Evolutionary conservation across 2,329 filamentous ascomycete genomes (phyloP), one percentile per base, ranked within the genome.

Genomic region (Fusarium sp.): DNA sequence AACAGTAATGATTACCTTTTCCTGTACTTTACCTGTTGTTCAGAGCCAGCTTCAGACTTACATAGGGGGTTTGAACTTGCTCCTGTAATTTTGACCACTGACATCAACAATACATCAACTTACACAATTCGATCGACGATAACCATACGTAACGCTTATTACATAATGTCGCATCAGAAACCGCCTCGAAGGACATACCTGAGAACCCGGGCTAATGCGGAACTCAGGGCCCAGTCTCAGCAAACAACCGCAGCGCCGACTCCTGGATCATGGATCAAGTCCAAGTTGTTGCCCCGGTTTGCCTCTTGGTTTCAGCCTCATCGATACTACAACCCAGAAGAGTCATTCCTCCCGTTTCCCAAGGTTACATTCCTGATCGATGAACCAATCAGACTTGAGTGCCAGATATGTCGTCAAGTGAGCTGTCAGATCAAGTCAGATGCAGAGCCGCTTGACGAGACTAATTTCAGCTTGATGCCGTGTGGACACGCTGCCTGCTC

Each of bases 401-500:
- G 74, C 40, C 68, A 72, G 56, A 75, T 77, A 37, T 78, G 76
- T 50, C 66, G 59, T 28, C 63, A 70, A 31, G 65, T 57, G 12
- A 55, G 49, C 31, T 66, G 70, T 28, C 26, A 62, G 42, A 66
- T 77, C 42, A 63, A 54, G n/a, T 26, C 65, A n/a, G 67, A 67
- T 18, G 18, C 45, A 41, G 46, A 67, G 47, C 55, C 50, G 37
- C 36, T 44, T 30, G 57, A 56, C 20, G 57, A 74, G 33, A 64
- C 57, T 11, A 69, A 67, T 2, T 73, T 79, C 2, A 62, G 69
- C 4, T 76, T 81, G 2, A 61, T 80, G 26, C 77, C 80, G 0
- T 81, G 80, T 38, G 79, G 78, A 0, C 80, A 82, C 53, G 61
- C 76, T 6, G 77, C 67, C 6, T 78, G 79, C 50, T 44, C 61